Evolutionary conservation across 441 rosid species (phyloP), one percentile per base, ranked within the genome.

Genomic region (Eruca vesicaria): DNA sequence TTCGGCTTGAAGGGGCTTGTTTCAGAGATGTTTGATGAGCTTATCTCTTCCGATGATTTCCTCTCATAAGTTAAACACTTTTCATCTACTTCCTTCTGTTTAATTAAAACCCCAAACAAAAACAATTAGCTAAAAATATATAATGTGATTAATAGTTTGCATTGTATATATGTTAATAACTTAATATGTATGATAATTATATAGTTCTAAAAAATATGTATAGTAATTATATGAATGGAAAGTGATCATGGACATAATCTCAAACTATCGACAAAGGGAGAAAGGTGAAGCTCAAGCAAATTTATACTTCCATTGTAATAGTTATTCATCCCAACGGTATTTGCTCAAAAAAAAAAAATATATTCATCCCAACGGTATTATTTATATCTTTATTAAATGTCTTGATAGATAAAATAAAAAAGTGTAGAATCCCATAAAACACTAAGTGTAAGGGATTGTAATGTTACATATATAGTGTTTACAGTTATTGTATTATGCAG

Each of bases 1-100:
- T 90, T 94, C 59, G 98, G 99, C 78, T 82, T 92, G 88, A 83
- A 86, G 75, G 91, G 90, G 84, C 90, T 90, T 81, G 87, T 72
- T 81, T 86, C 90, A 48, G 96, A 88, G 57, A 72, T 79, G 55
- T 81, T 86, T 63, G 96, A 84, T 72, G 97, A 89, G 81, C 90
- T 92, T 71, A 78, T 85, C 58, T 94, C 97, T 82, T 89, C 75
- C 33, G 82, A 75, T 53, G 80, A 87, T 72, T 83, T 83, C 84
- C 91, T 89, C 77, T 90, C 98, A 70, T 87, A 83, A 82, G 89
- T 94, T 72, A 82, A 77, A 77, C 91, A 74, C 80, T 90, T 88
- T 74, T 87, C 86, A 81, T 88, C 87, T 84, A 78, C 52, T 19
- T 86, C 96, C 80, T 90, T 87, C 90, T 88, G 83, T 57, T 55